Conservation (phyloP, 179 eudicot species). For the Corrigiola litoralis region DNA sequence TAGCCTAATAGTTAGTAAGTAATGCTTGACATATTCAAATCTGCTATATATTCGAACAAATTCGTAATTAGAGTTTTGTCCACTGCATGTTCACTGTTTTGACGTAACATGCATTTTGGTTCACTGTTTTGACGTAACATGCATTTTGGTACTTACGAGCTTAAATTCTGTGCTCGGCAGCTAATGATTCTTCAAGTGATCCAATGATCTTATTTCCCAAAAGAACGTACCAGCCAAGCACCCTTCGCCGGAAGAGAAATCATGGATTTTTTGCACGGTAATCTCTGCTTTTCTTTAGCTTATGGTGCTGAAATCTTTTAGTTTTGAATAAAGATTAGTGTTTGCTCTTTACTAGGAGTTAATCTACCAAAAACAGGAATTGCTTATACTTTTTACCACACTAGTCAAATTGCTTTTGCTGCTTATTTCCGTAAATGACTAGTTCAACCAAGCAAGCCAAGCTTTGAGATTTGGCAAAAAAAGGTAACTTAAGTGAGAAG, state of each 20-base stretch:
- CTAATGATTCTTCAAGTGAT: slow-evolving; percentile 45
- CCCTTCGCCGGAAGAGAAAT: slow-evolving; percentile 72
- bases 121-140: neutral
- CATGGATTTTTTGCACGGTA: slow-evolving; percentile 94
- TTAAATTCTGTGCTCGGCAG: slow-evolving; percentile 26
- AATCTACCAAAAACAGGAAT: neutral
- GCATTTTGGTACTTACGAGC: neutral
- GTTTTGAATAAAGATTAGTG: neutral
- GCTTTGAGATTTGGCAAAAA: too few relatives aligned
- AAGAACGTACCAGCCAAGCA: slow-evolving; percentile 93
- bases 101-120: neutral
- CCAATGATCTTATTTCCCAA: slow-evolving; percentile 70
- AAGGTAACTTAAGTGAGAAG: neutral
- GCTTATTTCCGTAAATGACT: too few relatives aligned
- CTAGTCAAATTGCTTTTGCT: too few relatives aligned
- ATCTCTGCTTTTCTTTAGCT: slow-evolving; percentile 4
- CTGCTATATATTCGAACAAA: too few relatives aligned
- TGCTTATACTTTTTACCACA: too few relatives aligned
- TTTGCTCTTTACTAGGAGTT: neutral
- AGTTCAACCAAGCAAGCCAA: too few relatives aligned
- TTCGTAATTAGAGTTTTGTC: too few relatives aligned
- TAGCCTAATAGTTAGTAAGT: too few relatives aligned
- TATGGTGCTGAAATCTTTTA: neutral
- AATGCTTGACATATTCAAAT: too few relatives aligned
- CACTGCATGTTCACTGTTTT: too few relatives aligned